phyloP scores from a whole-genome alignment of 2,329 filamentous ascomycete species.

The Monosporascus sp. region DNA sequence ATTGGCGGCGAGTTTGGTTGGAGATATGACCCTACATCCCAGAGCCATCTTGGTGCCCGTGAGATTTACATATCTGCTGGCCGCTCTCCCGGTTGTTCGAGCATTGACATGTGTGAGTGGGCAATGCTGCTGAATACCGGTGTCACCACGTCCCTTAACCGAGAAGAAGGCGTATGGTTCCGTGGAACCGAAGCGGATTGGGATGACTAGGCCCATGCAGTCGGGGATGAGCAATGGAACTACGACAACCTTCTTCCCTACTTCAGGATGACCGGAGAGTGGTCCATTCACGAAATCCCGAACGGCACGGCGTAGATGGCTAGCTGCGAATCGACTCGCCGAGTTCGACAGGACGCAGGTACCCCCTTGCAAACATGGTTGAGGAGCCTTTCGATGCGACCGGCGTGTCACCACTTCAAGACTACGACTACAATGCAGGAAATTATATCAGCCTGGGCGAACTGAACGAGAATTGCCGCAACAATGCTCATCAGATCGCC shows the following conservation, averaged over 20 bases:
- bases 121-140: no score
- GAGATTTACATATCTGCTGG: no score
- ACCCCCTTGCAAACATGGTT: slow-evolving; percentile 30
- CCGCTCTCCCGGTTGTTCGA: no score
- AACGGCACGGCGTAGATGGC: slow-evolving; percentile 33
- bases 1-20: no score
- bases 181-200: slow-evolving; percentile 40
- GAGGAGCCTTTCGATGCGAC: slow-evolving; percentile 32
- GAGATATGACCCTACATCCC: no score
- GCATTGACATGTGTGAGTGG: no score
- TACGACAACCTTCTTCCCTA: slow-evolving; percentile 40
- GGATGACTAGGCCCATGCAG: slow-evolving; percentile 35
- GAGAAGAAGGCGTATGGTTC: slow-evolving; percentile 31
- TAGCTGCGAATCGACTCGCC: slow-evolving; percentile 28
- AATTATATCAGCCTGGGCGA: slow-evolving; percentile 19
- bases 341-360: slow-evolving; percentile 26
- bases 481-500: slow-evolving; percentile 14
- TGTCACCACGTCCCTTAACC: no score
- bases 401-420: slow-evolving; percentile 19
- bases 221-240: slow-evolving; percentile 36
- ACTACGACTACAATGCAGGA: slow-evolving; percentile 13
- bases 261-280: slow-evolving; percentile 32
- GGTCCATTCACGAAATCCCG: slow-evolving; percentile 20
- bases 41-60: no score
- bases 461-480: slow-evolving; percentile 15